These are phyloP conservation scores for Simmondsia chinensis DNA, from an alignment of 148 eudicot genomes.

Conservation along the genomic window DNA sequence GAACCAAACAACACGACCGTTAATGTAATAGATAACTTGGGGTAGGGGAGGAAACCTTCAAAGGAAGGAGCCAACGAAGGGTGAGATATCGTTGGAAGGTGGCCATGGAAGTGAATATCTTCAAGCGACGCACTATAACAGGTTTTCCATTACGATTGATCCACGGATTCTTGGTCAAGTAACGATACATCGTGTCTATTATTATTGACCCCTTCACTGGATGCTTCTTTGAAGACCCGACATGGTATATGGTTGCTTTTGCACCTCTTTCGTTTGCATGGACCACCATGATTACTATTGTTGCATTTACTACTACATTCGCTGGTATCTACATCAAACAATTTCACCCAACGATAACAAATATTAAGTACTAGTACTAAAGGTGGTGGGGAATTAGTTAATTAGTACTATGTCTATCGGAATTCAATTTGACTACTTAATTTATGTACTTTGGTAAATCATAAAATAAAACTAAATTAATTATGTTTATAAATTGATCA, in stretches of 20 bases:
- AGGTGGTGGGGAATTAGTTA: too few relatives aligned
- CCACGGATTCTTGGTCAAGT: constrained; percentile 52
- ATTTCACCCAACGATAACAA: neutral
- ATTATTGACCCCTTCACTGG: constrained; percentile 21
- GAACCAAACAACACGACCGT: too few relatives aligned
- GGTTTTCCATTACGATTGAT: constrained; percentile 50
- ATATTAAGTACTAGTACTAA: too few relatives aligned
- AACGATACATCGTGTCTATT: constrained; percentile 24
- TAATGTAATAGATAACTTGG: too few relatives aligned
- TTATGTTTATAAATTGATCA: too few relatives aligned
- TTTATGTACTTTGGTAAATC: too few relatives aligned
- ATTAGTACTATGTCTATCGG: too few relatives aligned
- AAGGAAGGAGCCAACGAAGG: constrained; percentile 48
- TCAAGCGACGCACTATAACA: constrained; percentile 39
- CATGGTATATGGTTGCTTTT: constrained; percentile 33
- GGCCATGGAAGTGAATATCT: constrained; percentile 36
- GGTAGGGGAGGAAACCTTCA: too few relatives aligned
- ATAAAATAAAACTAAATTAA: too few relatives aligned
- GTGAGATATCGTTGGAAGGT: constrained; percentile 51
- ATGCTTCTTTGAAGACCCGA: constrained; percentile 51
- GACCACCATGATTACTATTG: constrained; percentile 31
- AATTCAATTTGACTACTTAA: too few relatives aligned
- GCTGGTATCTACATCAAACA: constrained; percentile 40
- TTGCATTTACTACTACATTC: constrained; percentile 51
- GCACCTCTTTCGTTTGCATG: constrained; percentile 22